phyloP scores from a whole-genome alignment of 2,329 filamentous ascomycete genomes.

The Cyphellophora europaea region DNA sequence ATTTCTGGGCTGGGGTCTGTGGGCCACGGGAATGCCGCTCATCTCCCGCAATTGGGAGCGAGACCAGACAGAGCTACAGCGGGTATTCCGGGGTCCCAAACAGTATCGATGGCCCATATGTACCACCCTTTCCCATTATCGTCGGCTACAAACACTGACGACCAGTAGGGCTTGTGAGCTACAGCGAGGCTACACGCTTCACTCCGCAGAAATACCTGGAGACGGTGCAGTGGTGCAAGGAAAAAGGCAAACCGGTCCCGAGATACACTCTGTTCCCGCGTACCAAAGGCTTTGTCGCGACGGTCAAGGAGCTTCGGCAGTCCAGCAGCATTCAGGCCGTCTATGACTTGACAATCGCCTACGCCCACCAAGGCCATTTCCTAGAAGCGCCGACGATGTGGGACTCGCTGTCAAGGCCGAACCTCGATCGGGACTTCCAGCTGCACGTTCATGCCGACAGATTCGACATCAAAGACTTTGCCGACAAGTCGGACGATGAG shows the following conservation, averaged over 20 bases:
- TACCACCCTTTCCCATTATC: background rate
- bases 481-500: slow-evolving; percentile 34
- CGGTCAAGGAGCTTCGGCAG: slow-evolving; percentile 25
- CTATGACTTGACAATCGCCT: slow-evolving; percentile 48
- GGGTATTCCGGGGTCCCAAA: slow-evolving; percentile 47
- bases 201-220: slow-evolving; percentile 31
- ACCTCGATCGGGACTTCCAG: slow-evolving; percentile 26
- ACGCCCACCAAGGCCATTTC: slow-evolving; percentile 37
- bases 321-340: slow-evolving; percentile 38
- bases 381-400: slow-evolving; percentile 43
- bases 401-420: slow-evolving; percentile 38
- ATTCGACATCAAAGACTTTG: slow-evolving; percentile 41
- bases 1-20: slow-evolving; percentile 55
- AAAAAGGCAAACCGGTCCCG: slow-evolving; percentile 41
- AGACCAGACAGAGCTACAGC: slow-evolving; percentile 47
- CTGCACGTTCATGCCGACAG: slow-evolving; percentile 44
- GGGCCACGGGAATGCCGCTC: slow-evolving; percentile 57
- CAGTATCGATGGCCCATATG: slow-evolving; percentile 47
- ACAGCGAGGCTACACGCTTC: slow-evolving; percentile 55
- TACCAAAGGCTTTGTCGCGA: slow-evolving; percentile 51
- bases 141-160: too few relatives aligned
- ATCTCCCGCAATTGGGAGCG: slow-evolving; percentile 51
- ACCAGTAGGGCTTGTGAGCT: slow-evolving; percentile 51
- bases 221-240: slow-evolving; percentile 44
- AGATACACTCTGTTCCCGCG: slow-evolving; percentile 52